Base-by-base conservation (phyloP, 1,284 basidiomycete species). In the Naganishia sp. region DNA sequence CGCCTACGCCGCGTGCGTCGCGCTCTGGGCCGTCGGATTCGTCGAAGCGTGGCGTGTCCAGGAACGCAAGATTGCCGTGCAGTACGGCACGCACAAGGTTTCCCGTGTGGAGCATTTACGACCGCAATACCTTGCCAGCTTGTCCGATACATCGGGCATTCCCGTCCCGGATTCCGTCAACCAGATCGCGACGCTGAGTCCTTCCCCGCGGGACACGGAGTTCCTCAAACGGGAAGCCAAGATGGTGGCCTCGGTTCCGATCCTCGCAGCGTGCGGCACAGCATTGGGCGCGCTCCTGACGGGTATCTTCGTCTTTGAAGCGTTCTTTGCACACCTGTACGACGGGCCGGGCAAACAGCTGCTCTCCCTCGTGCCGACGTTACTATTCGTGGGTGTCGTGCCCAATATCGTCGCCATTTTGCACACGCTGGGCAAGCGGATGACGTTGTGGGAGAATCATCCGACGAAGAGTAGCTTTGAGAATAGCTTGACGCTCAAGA, bases 391-490 rank as follows among this genome's bases (percentile, higher is more conserved):
- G 2, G 83, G 87, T 0, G 81, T 94, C 13, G 88, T 99, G 0
- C 95, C 96, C 0, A 86, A 87, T 68, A 84, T 98, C 42, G 85
- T 95, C n/a, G 84, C 83, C 0, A 77, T 89, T 1, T 95, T 96
- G 80, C 88, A 89, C 70, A 74, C 80, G 0, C 84, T 88, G 55
- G 90, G 92, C 0, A 81, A 81, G 39, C 80, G 82, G 9, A 84
- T 97, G 63, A 95, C 94, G 0, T 80, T 84, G 57, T 96, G 91
- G 90, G 95, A 99, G 80, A 92, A 94, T 75, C 92, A 96, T 75
- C 83, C 85, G 2, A 90, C 91, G 70, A 84, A 89, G 71, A 88
- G 88, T 2, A 85, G 86, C 1, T 87, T 92, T 75, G 85, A 87
- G 68, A 85, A 87, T 16, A 92, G 90, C 7, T 83, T 97, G 42